phyloP scores from a whole-genome alignment of 495 filamentous ascomycete genomes.

The Annulohypoxylon stygium region DNA sequence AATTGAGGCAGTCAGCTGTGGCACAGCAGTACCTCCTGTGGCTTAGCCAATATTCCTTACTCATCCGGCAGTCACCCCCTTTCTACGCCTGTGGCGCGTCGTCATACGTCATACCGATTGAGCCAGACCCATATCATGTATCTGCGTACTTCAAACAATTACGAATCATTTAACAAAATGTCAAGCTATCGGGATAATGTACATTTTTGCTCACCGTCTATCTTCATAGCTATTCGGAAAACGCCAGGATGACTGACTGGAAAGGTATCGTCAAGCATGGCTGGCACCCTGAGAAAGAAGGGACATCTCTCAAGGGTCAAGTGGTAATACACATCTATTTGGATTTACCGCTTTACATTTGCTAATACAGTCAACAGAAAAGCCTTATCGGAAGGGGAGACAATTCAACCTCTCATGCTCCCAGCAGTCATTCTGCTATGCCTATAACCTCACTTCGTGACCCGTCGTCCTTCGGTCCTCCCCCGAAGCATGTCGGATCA shows the following conservation, averaged over 20 bases:
- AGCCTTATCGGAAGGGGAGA: slow-evolving; percentile 56
- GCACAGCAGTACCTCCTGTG: slow-evolving; percentile 13
- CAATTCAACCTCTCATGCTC: slow-evolving; percentile 24
- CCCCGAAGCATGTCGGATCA: slow-evolving; percentile 72
- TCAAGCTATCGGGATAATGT: slow-evolving; percentile 22
- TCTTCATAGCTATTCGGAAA: slow-evolving; percentile 3
- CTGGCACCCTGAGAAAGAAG: slow-evolving; percentile 60
- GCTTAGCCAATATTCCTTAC: slow-evolving; percentile 4
- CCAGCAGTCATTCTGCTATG: slow-evolving; percentile 63
- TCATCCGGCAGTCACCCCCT: slow-evolving; percentile 3
- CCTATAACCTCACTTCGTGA: slow-evolving; percentile 86
- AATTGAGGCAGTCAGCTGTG: slow-evolving; percentile 31
- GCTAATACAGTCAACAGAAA: slow-evolving; percentile 53
- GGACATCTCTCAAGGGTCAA: slow-evolving; percentile 54
- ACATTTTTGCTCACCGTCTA: not conserved
- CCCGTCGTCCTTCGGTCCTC: slow-evolving; percentile 85
- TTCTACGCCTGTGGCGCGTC: not conserved
- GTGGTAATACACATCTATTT: slow-evolving; percentile 50
- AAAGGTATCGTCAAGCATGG: slow-evolving; percentile 60
- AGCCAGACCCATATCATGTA: not conserved
- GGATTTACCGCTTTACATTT: not conserved
- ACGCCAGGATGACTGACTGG: slow-evolving; percentile 49
- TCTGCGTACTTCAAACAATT: slow-evolving; percentile 2
- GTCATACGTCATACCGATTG: not conserved
- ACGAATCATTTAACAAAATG: slow-evolving; percentile 24